Percentiles rank a stretch among this genome's conserved stretches.
phyloP scores from a whole-genome alignment of 768 basidiomycete species.

The Trametes sanguinea region DNA sequence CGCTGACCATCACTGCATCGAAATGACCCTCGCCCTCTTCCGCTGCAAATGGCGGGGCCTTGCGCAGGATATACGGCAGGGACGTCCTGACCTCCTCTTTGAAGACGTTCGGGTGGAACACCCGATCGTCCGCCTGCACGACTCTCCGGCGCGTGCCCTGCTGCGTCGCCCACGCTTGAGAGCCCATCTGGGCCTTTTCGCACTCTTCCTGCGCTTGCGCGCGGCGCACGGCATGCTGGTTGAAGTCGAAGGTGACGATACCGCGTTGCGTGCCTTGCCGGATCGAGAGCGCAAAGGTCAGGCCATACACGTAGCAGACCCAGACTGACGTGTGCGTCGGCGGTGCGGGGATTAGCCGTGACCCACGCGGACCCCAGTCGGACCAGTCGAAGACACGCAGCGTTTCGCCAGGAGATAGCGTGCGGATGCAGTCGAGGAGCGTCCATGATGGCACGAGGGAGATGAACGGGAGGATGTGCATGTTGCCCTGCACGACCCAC shows the following conservation, averaged over 20 bases:
- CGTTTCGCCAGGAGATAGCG: slow-evolving; percentile 21
- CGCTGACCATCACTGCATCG: slow-evolving; percentile 51
- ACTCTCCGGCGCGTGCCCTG: not conserved
- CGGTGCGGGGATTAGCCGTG: slow-evolving; percentile 43
- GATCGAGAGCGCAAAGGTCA: slow-evolving; percentile 40
- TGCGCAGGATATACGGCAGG: slow-evolving; percentile 48
- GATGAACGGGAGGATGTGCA: slow-evolving; percentile 35
- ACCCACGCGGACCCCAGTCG: slow-evolving; percentile 52
- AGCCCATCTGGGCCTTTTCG: not conserved
- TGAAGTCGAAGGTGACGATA: slow-evolving; percentile 54
- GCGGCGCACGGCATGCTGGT: slow-evolving; percentile 38
- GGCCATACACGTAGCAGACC: slow-evolving; percentile 61
- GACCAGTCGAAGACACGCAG: slow-evolving; percentile 44
- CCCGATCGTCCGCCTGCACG: slow-evolving; percentile 11
- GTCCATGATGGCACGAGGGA: slow-evolving; percentile 47
- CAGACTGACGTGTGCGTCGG: slow-evolving; percentile 41
- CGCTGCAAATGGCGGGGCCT: slow-evolving; percentile 7
- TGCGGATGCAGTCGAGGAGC: slow-evolving; percentile 33
- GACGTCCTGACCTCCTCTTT: slow-evolving; percentile 42
- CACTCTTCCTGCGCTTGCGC: slow-evolving; percentile 14
- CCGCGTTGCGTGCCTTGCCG: slow-evolving; percentile 21
- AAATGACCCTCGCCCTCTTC: slow-evolving; percentile 20
- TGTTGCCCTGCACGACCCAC: slow-evolving; percentile 34
- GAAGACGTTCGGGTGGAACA: slow-evolving; percentile 40
- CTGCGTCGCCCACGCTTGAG: not conserved